phyloP scores from a whole-genome alignment of 2,329 filamentous ascomycete genomes.

The Pseudogymnoascus sp. region DNA sequence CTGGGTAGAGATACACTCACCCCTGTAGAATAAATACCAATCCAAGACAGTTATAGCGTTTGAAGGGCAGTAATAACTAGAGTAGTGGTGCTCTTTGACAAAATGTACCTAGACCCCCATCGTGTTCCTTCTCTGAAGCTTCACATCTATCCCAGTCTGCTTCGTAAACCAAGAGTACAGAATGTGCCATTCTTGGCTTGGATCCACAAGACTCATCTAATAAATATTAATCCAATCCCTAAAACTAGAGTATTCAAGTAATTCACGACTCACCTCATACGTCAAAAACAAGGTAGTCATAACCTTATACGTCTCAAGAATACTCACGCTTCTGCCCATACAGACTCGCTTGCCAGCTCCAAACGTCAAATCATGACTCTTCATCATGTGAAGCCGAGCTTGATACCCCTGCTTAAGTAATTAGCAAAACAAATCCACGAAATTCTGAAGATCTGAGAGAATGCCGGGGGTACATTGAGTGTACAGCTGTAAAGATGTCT shows the following conservation, averaged over 20 bases:
- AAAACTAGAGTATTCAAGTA: neutral
- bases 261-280: constrained; percentile 32
- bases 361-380: constrained; percentile 33
- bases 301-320: constrained; percentile 38
- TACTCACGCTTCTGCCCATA: constrained; percentile 34
- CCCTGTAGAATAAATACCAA: too few relatives aligned
- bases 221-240: neutral
- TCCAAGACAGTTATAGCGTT: neutral
- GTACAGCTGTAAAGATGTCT: neutral
- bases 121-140: constrained; percentile 11
- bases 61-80: neutral
- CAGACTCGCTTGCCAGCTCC: constrained; percentile 35
- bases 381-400: constrained; percentile 30
- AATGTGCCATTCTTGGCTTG: constrained; percentile 31
- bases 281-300: constrained; percentile 37
- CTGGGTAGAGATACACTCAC: too few relatives aligned
- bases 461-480: neutral
- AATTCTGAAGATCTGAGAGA: neutral
- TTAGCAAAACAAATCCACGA: neutral
- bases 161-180: constrained; percentile 34
- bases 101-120: neutral
- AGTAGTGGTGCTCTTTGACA: neutral
- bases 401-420: constrained; percentile 21
- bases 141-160: constrained; percentile 23
- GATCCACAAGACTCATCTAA: constrained; percentile 30